Evolutionary conservation across 257 asterid genomes (phyloP), one percentile per base, ranked within the genome.

Genomic region (Thymus mandschuricus): DNA sequence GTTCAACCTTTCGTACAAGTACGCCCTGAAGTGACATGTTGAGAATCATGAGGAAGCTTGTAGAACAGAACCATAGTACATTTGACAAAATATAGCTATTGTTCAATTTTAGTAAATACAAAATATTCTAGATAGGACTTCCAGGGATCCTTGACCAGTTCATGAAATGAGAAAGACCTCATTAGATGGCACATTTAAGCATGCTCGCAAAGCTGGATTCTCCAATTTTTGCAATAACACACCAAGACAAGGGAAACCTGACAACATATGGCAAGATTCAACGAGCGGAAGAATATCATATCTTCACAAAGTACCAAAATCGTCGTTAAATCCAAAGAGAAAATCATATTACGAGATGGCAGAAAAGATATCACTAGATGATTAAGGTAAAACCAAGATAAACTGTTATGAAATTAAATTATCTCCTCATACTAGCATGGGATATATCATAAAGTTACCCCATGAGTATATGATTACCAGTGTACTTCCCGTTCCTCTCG

Each of bases 211-310:
- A 66, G 96, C 98, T 80, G 98, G 98, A 81, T 91, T 94, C 85
- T 94, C 98, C 91, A 94, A 80, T 79, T 89, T 94, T 76, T 94
- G 98, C 85, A 94, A 75, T 81, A 94, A 72, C 63, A 94, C 92
- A 56, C 97, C 98, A 69, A 94, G 95, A 71, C 88, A 85, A 71
- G 98, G 98, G 82, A 94, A 94, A 64, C 98, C 98, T 94, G 89
- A 79, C 71, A 83, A 66, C 50, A 65, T 38, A 73, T 76, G 70
- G 44, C 68, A 66, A 60, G 68, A 54, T 55, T 66, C 6, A 67
- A 27, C 66, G 45, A 55, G 76, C 40, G 66, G 72, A 48, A 40
- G 49, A 58, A 61, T 30, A 30, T 12, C 28, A 34, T 51, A 76
- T 8, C 64, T 59, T 69, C 57, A 40, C 10, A 72, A 62, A 46